phyloP scores from a whole-genome alignment of 306 rosid species.

The Pyrus betulifolia region DNA sequence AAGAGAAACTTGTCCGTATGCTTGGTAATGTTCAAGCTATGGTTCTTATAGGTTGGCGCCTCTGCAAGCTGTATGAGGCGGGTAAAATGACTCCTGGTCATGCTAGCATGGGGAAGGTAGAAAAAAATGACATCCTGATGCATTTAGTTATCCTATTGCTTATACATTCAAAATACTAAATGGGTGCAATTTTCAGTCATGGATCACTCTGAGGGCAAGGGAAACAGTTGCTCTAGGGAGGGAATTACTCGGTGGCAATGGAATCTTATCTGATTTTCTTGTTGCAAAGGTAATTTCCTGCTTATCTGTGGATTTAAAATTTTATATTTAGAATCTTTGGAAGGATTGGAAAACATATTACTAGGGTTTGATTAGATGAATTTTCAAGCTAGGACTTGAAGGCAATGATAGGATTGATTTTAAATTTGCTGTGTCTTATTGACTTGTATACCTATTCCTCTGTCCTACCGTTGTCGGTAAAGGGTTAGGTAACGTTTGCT shows the following conservation, averaged over 20 bases:
- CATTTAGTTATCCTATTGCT: neutral
- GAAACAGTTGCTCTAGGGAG: conserved; percentile 92
- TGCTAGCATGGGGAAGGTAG: conserved; percentile 90
- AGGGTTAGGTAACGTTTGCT: no score
- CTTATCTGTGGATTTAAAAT: neutral
- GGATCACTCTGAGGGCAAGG: conserved; percentile 83
- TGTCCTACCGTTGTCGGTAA: neutral
- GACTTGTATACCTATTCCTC: neutral
- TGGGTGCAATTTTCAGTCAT: conserved; percentile 45
- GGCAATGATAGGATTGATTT: neutral
- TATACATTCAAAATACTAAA: neutral
- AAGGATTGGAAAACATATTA: neutral
- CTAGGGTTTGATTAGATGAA: neutral
- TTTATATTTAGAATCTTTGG: neutral
- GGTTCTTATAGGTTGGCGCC: conserved; percentile 92
- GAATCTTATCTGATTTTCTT: conserved; percentile 77
- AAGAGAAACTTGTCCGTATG: conserved; percentile 85
- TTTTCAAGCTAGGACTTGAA: neutral
- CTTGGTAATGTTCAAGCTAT: conserved; percentile 89
- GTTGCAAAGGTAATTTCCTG: conserved; percentile 67
- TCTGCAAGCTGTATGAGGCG: conserved; percentile 78
- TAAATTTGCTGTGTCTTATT: neutral
- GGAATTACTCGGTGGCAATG: conserved; percentile 95
- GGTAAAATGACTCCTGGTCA: conserved; percentile 90
- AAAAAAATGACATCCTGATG: neutral